Base-by-base conservation (phyloP, 441 rosid genomes). In the Adansonia grandidieri region DNA sequence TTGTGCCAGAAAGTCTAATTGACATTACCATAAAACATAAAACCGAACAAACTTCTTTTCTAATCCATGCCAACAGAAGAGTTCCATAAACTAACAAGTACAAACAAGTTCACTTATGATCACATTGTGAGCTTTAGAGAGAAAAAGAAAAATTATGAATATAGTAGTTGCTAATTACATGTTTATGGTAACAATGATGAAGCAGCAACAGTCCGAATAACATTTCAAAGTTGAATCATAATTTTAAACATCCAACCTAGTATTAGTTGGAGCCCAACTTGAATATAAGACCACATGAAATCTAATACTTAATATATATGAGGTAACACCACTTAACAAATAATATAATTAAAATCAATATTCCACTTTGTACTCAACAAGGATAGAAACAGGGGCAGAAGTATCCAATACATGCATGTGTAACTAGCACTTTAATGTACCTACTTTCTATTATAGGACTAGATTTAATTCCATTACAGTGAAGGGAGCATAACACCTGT, bases 21-120 rank as follows among this genome's bases (percentile, higher is more conserved):
- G 45, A 51, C 8, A 71, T 71, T 61, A 71, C 63, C 19, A 69
- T 50, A 32, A 28, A 48, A 62, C 78, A 61, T 63, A 24, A 63
- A 75, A 75, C 42, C 22, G 8, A 50, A 63, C 48, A 44, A 63
- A 63, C 78, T 63, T 62, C 69, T 47, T 61, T 22, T 48, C 78
- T 47, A 48, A 75, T 62, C 78, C 60, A 62, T 63, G 4, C n/a
- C 60, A 58, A 47, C 45, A 14, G 1, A 74, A 73, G 44, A 70
- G 32, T 17, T 54, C 63, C 63, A 54, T 48, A 54, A 28, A 72
- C 47, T 54, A 54, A 32, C 75, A 71, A 71, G 47, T 28, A 54
- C 40, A 53, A 7, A 51, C 42, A 53, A 53, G 20, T 71, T 32
- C 48, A 70, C 73, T 40, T 17, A 50, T 7, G 13, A 71, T 71